Evolutionary conservation across 805 yeast genomes (phyloP), one percentile per base, ranked within the genome.

Genomic region (Kockiozyma suomiensis): DNA sequence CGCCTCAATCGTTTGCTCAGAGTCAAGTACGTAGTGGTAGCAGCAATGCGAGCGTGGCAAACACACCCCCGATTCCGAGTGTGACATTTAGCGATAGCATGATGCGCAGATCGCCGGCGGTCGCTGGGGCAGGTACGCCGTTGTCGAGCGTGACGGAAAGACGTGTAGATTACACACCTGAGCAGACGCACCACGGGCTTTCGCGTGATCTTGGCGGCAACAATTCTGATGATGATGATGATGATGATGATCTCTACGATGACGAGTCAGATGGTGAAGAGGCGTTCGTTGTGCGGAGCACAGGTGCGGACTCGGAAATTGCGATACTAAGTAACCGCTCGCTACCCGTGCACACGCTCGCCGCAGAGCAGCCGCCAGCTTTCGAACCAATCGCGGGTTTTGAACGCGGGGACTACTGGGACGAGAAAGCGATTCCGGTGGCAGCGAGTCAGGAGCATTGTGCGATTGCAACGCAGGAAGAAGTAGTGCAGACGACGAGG

Each of bases 381-480:
- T 82, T 82, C 65, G 73, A 73, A 46, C 76, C 78, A 4, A 76
- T 75, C 57, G 79, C 82, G 0, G 83, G 84, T 2, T 82, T 76
- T 66, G 66, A 68, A 15, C 56, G 58, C 6, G 80, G 75, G 3
- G 85, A 81, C 66, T 82, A 82, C 68, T 81, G 81, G 78, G 78
- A 74, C 60, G 82, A 79, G 54, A 62, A 62, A 37, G 60, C 62
- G 45, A 30, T 28, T 12, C 21, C 37, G 54, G 19, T 19, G 26
- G 4, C 40, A 15, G 45, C 35, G n/a, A 42, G 28, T 23, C 52
- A 33, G 21, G 13, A 17, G 19, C 38, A 32, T n/a, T n/a, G n/a
- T n/a, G n/a, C n/a, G n/a, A 19, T n/a, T 15, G 28, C n/a, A 17
- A 13, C 51, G 7, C 25, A 1, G 5, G 15, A 19, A 3, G 37